Evolutionary conservation across 306 rosid genomes (phyloP).

Genomic region (Cucurbita argyrosperma): DNA sequence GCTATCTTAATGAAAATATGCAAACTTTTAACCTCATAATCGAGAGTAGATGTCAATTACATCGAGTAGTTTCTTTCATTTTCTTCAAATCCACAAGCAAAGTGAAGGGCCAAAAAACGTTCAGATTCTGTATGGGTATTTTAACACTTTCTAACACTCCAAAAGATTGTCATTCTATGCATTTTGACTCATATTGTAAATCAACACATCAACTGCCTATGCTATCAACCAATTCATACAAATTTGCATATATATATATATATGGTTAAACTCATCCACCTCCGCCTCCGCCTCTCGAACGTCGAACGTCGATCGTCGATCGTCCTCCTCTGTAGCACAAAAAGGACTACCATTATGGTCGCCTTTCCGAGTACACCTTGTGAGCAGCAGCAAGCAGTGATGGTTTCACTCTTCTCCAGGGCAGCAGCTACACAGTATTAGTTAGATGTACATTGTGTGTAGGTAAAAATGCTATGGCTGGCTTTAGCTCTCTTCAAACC

Average conservation of each 20-base stretch:
- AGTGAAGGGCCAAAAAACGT: not conserved
- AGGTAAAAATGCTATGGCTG: slow-evolving; percentile 27
- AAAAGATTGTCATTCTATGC: not conserved
- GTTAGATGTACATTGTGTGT: slow-evolving; percentile 35
- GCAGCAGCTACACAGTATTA: slow-evolving; percentile 7
- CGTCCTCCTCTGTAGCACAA: not conserved
- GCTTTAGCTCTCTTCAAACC: slow-evolving; percentile 32
- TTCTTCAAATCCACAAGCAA: not conserved
- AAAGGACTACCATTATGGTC: not conserved
- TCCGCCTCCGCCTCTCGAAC: not conserved
- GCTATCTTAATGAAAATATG: no score
- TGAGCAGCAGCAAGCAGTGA: not conserved
- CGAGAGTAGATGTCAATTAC: no score
- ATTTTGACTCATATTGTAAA: not conserved
- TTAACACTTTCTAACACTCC: not conserved
- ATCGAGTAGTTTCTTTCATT: not conserved
- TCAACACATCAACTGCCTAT: not conserved
- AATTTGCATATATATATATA: not conserved
- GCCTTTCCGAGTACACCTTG: not conserved
- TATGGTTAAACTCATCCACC: not conserved
- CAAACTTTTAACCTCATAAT: no score
- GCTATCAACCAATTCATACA: not conserved
- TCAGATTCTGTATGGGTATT: not conserved
- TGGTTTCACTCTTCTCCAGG: not conserved
- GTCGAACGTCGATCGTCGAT: not conserved